A percentile compares a stretch with the other conserved stretches of the same genome.
Evolutionary conservation across 129 eudicot species (phyloP).

Genomic region (Pulicaria dysenterica): DNA sequence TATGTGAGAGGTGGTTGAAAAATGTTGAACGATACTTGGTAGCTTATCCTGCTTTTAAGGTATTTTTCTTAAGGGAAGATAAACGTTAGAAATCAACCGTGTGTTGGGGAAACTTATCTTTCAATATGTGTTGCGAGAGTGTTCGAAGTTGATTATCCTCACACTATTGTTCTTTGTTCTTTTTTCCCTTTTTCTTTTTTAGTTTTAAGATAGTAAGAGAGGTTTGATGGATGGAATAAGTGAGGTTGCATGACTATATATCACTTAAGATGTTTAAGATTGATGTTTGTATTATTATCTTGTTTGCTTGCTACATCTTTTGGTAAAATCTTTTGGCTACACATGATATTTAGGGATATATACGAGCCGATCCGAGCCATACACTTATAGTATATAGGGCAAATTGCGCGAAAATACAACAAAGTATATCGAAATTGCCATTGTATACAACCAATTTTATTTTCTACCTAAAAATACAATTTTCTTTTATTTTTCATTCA

Average conservation of each 20-base stretch:
- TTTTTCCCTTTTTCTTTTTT: slow-evolving; percentile 3
- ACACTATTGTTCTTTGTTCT: not conserved
- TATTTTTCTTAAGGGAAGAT: slow-evolving; percentile 20
- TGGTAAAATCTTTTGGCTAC: no score
- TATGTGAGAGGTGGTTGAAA: slow-evolving; percentile 17
- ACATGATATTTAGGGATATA: no score
- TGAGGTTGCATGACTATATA: not conserved
- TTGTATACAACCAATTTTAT: no score
- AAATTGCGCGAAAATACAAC: no score
- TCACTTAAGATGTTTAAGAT: not conserved
- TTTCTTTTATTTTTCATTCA: no score
- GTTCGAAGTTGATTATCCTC: not conserved
- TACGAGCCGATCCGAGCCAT: no score
- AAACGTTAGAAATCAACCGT: slow-evolving; percentile 10
- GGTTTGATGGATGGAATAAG: slow-evolving; percentile 12
- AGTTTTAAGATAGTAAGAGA: not conserved
- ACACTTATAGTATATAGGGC: no score
- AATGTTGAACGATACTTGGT: slow-evolving; percentile 30
- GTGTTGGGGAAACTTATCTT: slow-evolving; percentile 6
- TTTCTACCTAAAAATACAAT: no score
- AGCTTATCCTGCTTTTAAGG: slow-evolving; percentile 29
- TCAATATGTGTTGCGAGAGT: slow-evolving; percentile 10
- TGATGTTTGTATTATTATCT: not conserved
- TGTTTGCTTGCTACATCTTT: no score
- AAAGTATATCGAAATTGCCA: no score